Percentiles rank a stretch among this genome's conserved stretches.
Evolutionary conservation across 1,284 basidiomycete genomes (phyloP).

Genomic region (Fomitopsis betulina): DNA sequence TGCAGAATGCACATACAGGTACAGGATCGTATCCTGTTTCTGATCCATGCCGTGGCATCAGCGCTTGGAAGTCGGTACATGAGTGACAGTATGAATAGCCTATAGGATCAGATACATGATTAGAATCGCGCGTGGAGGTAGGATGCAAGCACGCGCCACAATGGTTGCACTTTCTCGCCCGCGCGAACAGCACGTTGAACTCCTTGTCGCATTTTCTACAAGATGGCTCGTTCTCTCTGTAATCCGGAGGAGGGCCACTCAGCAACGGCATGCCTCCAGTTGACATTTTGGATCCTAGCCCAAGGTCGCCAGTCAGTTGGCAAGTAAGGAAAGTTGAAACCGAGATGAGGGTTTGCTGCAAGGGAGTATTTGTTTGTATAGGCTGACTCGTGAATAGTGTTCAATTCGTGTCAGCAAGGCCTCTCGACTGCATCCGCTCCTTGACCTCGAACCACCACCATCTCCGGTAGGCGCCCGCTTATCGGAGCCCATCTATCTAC

Average conservation of each 20-base stretch:
- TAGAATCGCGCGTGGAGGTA: background rate
- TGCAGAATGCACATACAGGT: conserved; percentile 67
- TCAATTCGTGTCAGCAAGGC: background rate
- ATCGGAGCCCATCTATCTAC: no score
- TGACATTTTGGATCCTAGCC: background rate
- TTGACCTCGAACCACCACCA: no score
- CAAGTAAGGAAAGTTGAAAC: background rate
- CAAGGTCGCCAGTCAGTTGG: background rate
- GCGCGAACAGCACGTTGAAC: conserved; percentile 62
- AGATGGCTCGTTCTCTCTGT: conserved; percentile 34
- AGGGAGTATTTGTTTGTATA: background rate
- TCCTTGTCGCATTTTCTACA: conserved; percentile 75
- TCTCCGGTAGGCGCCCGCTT: no score
- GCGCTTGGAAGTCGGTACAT: conserved; percentile 69
- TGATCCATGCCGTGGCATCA: conserved; percentile 55
- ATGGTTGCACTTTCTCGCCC: conserved; percentile 66
- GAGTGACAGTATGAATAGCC: conserved; percentile 68
- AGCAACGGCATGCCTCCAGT: conserved; percentile 58
- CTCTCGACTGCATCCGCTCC: no score
- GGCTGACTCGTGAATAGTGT: background rate
- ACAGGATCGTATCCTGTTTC: conserved; percentile 56
- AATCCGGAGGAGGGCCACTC: conserved; percentile 45
- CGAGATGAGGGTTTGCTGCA: background rate
- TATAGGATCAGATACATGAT: conserved; percentile 23
- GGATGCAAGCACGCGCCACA: conserved; percentile 50